phyloP scores from a whole-genome alignment of 768 basidiomycete species.

The Scleroderma bovista region DNA sequence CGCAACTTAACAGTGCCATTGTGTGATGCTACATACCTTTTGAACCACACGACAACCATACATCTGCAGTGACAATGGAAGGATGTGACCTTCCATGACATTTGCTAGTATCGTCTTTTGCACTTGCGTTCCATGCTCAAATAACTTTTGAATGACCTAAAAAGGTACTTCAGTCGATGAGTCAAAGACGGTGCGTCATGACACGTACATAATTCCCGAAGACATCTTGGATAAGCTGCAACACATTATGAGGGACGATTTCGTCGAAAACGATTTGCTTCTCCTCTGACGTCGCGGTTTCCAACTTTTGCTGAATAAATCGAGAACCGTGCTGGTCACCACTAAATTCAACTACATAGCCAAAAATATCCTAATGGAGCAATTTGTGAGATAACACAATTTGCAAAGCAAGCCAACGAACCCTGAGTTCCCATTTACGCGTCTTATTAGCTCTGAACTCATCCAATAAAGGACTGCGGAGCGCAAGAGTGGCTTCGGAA shows the following conservation, averaged over 20 bases:
- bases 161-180: constrained; percentile 7
- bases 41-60: constrained; percentile 97
- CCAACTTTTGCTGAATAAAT: constrained; percentile 88
- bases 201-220: constrained; percentile 90
- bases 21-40: constrained; percentile 50
- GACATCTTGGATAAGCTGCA: constrained; percentile 83
- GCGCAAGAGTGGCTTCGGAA: constrained; percentile 28
- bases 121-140: constrained; percentile 74
- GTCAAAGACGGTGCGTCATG: not conserved
- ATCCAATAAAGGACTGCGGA: constrained; percentile 72
- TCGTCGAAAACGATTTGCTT: constrained; percentile 80
- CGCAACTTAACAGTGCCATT: constrained; percentile 3
- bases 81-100: constrained; percentile 72
- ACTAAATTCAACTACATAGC: constrained; percentile 86
- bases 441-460: constrained; percentile 80
- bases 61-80: constrained; percentile 79
- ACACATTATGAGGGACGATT: constrained; percentile 69
- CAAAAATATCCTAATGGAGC: constrained; percentile 67
- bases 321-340: constrained; percentile 97
- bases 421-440: constrained; percentile 77
- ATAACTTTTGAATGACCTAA: constrained; percentile 90
- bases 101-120: constrained; percentile 69
- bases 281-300: constrained; percentile 71
- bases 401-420: constrained; percentile 29
- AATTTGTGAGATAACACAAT: not conserved